Conservation (phyloP, 257 asterid species). For the Nicotiana knightiana region DNA sequence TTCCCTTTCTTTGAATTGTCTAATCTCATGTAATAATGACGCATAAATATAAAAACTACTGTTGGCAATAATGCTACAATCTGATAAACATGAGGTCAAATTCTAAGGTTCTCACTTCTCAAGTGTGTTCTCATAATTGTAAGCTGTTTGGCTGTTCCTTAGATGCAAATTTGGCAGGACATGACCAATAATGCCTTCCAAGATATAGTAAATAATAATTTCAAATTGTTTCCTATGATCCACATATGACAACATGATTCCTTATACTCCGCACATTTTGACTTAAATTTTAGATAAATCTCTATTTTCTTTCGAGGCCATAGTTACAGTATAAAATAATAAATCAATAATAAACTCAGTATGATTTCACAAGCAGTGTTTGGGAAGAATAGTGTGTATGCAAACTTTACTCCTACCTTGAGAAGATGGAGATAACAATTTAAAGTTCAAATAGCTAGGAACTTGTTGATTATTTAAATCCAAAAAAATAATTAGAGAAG, state of each 20-base stretch:
- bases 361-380: fast-evolving
- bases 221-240: neutral
- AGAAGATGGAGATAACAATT: neutral
- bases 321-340: neutral
- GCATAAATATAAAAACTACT: neutral
- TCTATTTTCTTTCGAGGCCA: neutral
- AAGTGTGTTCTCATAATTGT: constrained; percentile 7
- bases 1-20: neutral
- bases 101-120: constrained; percentile 12
- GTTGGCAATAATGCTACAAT: neutral
- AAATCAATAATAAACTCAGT: too few species aligned
- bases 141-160: constrained; percentile 11
- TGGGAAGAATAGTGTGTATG: fast-evolving
- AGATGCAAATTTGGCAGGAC: constrained; percentile 36
- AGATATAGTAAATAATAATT: neutral
- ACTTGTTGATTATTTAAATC: neutral
- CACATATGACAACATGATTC: neutral
- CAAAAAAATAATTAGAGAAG: neutral
- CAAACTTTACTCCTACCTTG: fast-evolving
- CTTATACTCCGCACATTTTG: neutral
- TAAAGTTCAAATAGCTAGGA: neutral
- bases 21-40: neutral
- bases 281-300: neutral
- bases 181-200: constrained; percentile 37
- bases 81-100: neutral